These are phyloP conservation scores for Aschersonia sp. DNA, from an alignment of 2,329 filamentous ascomycete genomes.

Conservation along the genomic window DNA sequence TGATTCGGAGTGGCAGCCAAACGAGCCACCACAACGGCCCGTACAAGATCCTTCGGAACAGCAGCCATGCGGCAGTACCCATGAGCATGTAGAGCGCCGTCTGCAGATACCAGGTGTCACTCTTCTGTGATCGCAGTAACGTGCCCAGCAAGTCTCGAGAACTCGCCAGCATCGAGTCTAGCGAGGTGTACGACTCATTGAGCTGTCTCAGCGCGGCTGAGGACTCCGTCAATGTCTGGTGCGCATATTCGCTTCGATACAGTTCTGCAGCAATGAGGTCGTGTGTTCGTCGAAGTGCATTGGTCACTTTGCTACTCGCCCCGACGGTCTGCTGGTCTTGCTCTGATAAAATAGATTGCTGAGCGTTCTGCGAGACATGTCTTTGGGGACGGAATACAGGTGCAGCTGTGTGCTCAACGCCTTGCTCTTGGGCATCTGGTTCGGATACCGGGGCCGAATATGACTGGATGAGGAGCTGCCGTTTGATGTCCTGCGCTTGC, in stretches of 20 bases:
- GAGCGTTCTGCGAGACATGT: slow-evolving; percentile 16
- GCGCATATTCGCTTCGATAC: slow-evolving; percentile 73
- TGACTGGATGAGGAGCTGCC: slow-evolving; percentile 58
- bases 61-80: slow-evolving; percentile 66
- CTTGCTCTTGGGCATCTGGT: slow-evolving; percentile 13
- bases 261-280: slow-evolving; percentile 76
- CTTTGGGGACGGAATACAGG: slow-evolving; percentile 9
- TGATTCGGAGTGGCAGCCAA: slow-evolving; percentile 61
- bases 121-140: slow-evolving; percentile 78
- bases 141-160: slow-evolving; percentile 65
- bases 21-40: slow-evolving; percentile 84
- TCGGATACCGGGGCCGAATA: slow-evolving; percentile 32
- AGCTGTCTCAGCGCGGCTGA: slow-evolving; percentile 71
- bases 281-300: slow-evolving; percentile 72
- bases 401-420: slow-evolving; percentile 8
- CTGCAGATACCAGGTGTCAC: slow-evolving; percentile 94
- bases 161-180: slow-evolving; percentile 63
- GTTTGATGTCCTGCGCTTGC: slow-evolving; percentile 59
- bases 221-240: slow-evolving; percentile 74
- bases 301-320: slow-evolving; percentile 71
- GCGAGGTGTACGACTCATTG: slow-evolving; percentile 63
- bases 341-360: slow-evolving; percentile 30
- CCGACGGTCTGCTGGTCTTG: slow-evolving; percentile 61
- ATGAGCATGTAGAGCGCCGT: slow-evolving; percentile 74
- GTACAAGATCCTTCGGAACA: slow-evolving; percentile 75